Conservation (phyloP, 768 basidiomycete species). For the Mycena galericulata region DNA sequence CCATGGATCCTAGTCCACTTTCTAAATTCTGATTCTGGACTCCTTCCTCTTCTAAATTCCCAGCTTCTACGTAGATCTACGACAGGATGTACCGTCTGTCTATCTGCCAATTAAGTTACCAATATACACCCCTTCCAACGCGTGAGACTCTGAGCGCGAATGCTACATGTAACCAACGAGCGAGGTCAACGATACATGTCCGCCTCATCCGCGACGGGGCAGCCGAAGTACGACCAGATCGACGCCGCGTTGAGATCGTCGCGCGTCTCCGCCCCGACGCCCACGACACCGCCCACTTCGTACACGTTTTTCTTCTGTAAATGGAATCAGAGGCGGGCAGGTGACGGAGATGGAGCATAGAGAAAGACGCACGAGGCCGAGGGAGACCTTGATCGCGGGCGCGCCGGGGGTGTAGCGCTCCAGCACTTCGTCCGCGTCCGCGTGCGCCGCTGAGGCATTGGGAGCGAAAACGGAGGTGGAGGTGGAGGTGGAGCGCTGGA, state of each 20-base stretch:
- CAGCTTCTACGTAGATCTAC: too few relatives aligned
- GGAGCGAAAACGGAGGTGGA: too few relatives aligned
- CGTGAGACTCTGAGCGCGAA: too few relatives aligned
- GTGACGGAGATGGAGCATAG: background rate
- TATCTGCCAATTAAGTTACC: too few relatives aligned
- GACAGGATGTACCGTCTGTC: too few relatives aligned
- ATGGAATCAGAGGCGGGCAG: background rate
- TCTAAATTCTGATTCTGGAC: too few relatives aligned
- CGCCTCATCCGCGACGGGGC: conserved; percentile 45
- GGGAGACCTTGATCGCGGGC: conserved; percentile 72
- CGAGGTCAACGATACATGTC: conserved; percentile 39
- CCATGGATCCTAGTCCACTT: too few relatives aligned
- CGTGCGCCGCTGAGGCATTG: background rate
- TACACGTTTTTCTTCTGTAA: conserved; percentile 57
- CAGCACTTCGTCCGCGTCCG: conserved; percentile 42
- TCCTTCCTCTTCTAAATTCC: too few relatives aligned
- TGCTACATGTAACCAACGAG: too few relatives aligned
- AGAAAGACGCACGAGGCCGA: conserved; percentile 61
- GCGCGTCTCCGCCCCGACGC: conserved; percentile 55
- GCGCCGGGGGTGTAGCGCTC: conserved; percentile 52
- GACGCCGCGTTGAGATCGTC: conserved; percentile 61
- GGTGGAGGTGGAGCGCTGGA: conserved; percentile 40
- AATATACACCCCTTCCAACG: too few relatives aligned
- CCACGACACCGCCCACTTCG: conserved; percentile 59
- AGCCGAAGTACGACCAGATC: conserved; percentile 62